Base-by-base conservation (phyloP, 352 stramenopile genomes). In the Phytopythium litorale region DNA sequence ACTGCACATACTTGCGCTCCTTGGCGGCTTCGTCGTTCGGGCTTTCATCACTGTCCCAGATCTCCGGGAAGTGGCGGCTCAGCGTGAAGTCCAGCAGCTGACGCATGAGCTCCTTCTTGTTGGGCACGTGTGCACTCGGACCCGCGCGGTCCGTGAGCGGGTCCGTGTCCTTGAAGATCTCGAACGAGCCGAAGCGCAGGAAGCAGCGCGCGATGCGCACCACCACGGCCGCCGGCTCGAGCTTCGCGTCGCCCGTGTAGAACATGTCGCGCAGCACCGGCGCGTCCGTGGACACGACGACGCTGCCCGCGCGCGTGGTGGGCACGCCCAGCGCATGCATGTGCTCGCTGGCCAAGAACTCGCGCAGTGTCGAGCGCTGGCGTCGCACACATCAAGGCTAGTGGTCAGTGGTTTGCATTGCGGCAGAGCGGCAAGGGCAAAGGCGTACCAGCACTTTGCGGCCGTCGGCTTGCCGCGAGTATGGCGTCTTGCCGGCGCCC, bases 311-410 rank as follows among this genome's bases (percentile, higher is more conserved):
- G 25, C 96, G 84, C 8, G 97, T 99, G 0, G 97, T 99, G 0
- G 88, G 87, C 7, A 99, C 85, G 1, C 90, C 87, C 0, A 99
- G 78, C 28, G 86, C 83, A 66, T 98, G 87, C 95, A 99, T 98
- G 45, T 97, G 88, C 74, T 99, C 97, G 61, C 83, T 98, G 12
- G 91, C 96, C 5, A 99, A 72, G 66, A 99, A 99, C 83, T 99
- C 97, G 49, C 97, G 83, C 62, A 99, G 85, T 33, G 91, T 98
- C 3, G 93, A 98, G 46, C 97, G 77, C 38, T 98, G 68, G 18
- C 58, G 8, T 52, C 2, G 42, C 35, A 40, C 35, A 40, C 35
- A 40, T 16, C 35, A 40, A 40, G 35, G 35, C 35, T 11, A 15
- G 12, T 15, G 6, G 35, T 40, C 35, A 40, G 35, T 40, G 35